Evolutionary conservation across 192 early-diverging fungal species (phyloP), one percentile per base, ranked within the genome.

Genomic region (Mortierella alpina): DNA sequence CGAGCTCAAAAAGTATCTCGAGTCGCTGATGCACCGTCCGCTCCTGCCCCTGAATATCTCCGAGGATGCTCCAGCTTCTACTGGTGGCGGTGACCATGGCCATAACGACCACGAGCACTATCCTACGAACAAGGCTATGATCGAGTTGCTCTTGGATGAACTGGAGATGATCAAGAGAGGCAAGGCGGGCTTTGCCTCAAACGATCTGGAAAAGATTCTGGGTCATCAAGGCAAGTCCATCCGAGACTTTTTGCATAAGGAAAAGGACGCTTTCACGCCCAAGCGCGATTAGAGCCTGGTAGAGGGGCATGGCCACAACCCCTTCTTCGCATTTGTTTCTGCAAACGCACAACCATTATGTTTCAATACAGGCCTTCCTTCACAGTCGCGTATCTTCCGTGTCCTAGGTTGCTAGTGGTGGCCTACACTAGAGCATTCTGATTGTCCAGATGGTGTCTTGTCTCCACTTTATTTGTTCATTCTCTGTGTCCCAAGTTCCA

Each of bases 161-260:
- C 47, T 75, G 11, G 73, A 75, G 31, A 23, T 75, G 12, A 40
- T 75, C 66, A 57, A 59, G 39, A 47, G 54, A 23, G 65, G 50
- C 15, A 59, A 75, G 52, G 65, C 59, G n/a, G 52, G 60, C 23
- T 68, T 75, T 47, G 66, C 68, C 22, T 75, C 73, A 15, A 59
- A 60, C 5, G 73, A 75, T 53, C 46, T 75, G 23, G 73, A 75
- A 31, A 75, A 63, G 60, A 63, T 75, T 20, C 48, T 53, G 13
- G 73, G 73, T 11, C 59, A 57, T 15, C 18, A 62, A 22, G 73
- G 73, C 31, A 67, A 50, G 46, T 18, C 66, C 52, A 18, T 55
- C 31, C 53, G 48, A 46, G 73, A 75, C 59, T 75, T 75, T 49
- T 63, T 75, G 57, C 49, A 12, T 14, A 75, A 75, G 59, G 53